These are phyloP conservation scores for Rhodotorula sp. DNA, from an alignment of 1,284 basidiomycete genomes.

Conservation along the genomic window DNA sequence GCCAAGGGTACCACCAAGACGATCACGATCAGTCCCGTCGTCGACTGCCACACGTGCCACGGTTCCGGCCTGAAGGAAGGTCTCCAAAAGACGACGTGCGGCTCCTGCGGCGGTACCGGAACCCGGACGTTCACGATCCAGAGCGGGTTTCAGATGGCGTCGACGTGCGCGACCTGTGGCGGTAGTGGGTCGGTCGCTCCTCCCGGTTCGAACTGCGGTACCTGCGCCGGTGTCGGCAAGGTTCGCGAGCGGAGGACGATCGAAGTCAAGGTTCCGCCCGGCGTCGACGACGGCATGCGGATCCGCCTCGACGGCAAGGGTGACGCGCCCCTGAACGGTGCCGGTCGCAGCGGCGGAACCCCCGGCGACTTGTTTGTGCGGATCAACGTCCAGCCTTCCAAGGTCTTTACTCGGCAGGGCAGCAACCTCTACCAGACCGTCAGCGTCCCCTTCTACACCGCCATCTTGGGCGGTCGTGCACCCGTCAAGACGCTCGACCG, in stretches of 20 bases:
- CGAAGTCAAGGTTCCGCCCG: conserved; percentile 80
- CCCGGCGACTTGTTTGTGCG: conserved; percentile 78
- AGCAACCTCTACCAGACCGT: conserved; percentile 87
- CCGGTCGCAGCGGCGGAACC: conserved; percentile 63
- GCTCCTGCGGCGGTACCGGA: conserved; percentile 80
- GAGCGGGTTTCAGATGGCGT: conserved; percentile 95
- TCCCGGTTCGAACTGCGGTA: conserved; percentile 71
- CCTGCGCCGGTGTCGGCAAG: conserved; percentile 83
- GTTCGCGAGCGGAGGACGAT: conserved; percentile 76
- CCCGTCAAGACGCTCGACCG: conserved; percentile 94
- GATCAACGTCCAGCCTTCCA: conserved; percentile 77
- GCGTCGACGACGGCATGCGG: conserved; percentile 95
- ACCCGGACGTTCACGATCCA: conserved; percentile 87
- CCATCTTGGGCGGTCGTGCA: conserved; percentile 85
- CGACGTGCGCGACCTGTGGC: conserved; percentile 78
- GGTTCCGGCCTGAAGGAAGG: conserved; percentile 85
- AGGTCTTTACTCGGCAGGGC: conserved; percentile 87
- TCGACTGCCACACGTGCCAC: conserved; percentile 78
- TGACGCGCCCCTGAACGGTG: conserved; percentile 72
- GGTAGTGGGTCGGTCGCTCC: conserved; percentile 83
- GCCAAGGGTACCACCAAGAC: conserved; percentile 83
- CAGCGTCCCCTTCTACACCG: conserved; percentile 85
- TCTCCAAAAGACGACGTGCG: conserved; percentile 76
- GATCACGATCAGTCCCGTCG: conserved; percentile 75
- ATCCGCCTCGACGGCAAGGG: conserved; percentile 80